Percentiles rank a stretch among this genome's conserved stretches.
phyloP scores from a whole-genome alignment of 441 rosid genomes.

The Cnidoscolus chayamansa region DNA sequence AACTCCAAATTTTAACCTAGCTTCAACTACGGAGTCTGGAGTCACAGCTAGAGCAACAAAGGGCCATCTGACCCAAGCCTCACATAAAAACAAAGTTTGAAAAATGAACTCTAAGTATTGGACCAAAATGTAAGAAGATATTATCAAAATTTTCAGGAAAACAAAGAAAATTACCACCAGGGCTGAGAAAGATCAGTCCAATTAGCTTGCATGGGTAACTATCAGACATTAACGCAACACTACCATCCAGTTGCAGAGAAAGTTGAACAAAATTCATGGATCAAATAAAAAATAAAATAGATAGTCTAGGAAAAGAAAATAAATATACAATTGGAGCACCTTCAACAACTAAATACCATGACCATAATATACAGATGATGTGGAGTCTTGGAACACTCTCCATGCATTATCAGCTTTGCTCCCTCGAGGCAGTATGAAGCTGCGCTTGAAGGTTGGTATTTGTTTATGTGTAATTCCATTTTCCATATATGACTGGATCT shows the following conservation, averaged over 20 bases:
- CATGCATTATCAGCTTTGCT: neutral
- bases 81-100: neutral
- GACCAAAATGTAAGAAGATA: neutral
- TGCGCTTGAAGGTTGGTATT: neutral
- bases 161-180: neutral
- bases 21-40: neutral
- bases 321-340: neutral
- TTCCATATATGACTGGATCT: neutral
- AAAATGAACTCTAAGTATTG: neutral
- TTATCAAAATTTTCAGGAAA: slow-evolving; percentile 4
- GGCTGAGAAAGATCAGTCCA: neutral
- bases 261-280: neutral
- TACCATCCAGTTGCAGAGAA: neutral
- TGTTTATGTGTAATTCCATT: neutral
- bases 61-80: neutral
- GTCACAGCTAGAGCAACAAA: slow-evolving; percentile 3
- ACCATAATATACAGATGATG: neutral
- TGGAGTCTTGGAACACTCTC: neutral
- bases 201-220: neutral
- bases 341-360: slow-evolving; percentile 4
- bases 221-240: neutral
- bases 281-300: neutral
- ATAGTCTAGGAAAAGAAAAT: neutral
- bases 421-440: neutral
- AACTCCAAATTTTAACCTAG: neutral